These are phyloP conservation scores for Bonia amplexicaulis DNA, from an alignment of 176 grass and related monocot genomes.

Conservation along the genomic window DNA sequence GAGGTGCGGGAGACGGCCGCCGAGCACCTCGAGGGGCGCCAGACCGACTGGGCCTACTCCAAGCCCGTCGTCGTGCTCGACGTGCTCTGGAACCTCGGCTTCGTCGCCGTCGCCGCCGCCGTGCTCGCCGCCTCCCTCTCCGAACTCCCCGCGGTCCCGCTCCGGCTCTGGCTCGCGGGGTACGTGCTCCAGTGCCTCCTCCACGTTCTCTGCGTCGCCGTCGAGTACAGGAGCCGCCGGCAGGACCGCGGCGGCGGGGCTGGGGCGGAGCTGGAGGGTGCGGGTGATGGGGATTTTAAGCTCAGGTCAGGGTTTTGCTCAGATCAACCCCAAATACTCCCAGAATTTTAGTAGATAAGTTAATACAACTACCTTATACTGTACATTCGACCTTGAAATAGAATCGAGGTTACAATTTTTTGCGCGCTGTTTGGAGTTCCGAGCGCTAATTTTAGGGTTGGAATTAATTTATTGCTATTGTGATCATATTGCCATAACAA, in stretches of 20 bases:
- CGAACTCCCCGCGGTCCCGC: conserved; percentile 45
- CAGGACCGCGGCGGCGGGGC: neutral
- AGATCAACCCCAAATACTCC: neutral
- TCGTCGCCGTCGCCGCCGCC: conserved; percentile 55
- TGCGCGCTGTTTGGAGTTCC: neutral
- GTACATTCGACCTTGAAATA: neutral
- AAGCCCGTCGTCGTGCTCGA: conserved; percentile 80
- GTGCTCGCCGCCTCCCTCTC: conserved; percentile 37
- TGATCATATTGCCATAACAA: neutral
- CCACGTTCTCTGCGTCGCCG: conserved; percentile 55
- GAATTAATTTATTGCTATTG: neutral
- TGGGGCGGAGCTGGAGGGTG: conserved; percentile 8
- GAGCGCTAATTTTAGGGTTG: neutral
- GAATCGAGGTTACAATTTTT: neutral
- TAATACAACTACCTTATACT: neutral
- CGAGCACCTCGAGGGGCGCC: conserved; percentile 70
- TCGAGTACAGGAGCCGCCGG: conserved; percentile 49
- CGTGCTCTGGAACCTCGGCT: conserved; percentile 75
- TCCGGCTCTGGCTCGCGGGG: conserved; percentile 50
- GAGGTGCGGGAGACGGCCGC: conserved; percentile 64
- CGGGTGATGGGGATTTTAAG: conserved; percentile 42
- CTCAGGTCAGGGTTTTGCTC: conserved; percentile 39
- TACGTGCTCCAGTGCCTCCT: conserved; percentile 64
- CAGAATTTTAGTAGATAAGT: neutral
- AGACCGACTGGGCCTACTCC: conserved; percentile 85